Percentiles rank a stretch among this genome's conserved stretches.
Conservation (phyloP, 2,329 filamentous ascomycete genomes). For the Alternaria solani region DNA sequence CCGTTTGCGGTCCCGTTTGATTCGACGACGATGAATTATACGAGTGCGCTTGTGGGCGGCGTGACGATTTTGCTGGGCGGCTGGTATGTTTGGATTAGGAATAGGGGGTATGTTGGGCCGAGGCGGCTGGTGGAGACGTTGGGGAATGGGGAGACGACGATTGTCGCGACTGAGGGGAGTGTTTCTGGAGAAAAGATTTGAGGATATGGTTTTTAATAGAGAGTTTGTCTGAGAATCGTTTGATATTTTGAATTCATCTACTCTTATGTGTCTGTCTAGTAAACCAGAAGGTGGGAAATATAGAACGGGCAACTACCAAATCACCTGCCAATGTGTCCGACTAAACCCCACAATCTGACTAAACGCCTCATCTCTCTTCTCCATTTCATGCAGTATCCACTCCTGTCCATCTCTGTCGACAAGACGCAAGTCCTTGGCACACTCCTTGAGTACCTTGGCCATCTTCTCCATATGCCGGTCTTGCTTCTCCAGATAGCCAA, state of each 20-base stretch:
- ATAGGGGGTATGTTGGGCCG: slow-evolving; percentile 52
- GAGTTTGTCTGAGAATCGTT: neutral
- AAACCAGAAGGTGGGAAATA: too few relatives aligned
- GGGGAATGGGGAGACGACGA: slow-evolving; percentile 15
- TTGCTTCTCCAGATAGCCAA: slow-evolving; percentile 35
- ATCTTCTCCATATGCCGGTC: slow-evolving; percentile 31
- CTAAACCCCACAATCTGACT: slow-evolving; percentile 45
- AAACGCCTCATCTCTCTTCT: slow-evolving; percentile 41
- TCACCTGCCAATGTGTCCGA: slow-evolving; percentile 38
- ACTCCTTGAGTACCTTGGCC: slow-evolving; percentile 24
- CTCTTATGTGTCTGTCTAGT: neutral
- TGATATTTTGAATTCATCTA: neutral
- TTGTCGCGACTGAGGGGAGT: neutral
- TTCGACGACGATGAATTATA: slow-evolving; percentile 63
- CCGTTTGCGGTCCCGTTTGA: slow-evolving; percentile 57
- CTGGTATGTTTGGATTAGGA: slow-evolving; percentile 54
- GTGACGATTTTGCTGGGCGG: slow-evolving; percentile 59
- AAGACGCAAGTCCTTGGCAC: slow-evolving; percentile 33
- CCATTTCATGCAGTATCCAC: slow-evolving; percentile 29
- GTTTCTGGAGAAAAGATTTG: neutral
- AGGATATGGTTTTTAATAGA: neutral
- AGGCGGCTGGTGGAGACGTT: slow-evolving; percentile 33
- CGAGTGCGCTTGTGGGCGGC: slow-evolving; percentile 61
- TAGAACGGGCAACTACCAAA: slow-evolving; percentile 27
- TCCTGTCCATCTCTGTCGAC: slow-evolving; percentile 17